Conservation (phyloP, 2,329 filamentous ascomycete genomes). For the Penicillium brevicompactum region DNA sequence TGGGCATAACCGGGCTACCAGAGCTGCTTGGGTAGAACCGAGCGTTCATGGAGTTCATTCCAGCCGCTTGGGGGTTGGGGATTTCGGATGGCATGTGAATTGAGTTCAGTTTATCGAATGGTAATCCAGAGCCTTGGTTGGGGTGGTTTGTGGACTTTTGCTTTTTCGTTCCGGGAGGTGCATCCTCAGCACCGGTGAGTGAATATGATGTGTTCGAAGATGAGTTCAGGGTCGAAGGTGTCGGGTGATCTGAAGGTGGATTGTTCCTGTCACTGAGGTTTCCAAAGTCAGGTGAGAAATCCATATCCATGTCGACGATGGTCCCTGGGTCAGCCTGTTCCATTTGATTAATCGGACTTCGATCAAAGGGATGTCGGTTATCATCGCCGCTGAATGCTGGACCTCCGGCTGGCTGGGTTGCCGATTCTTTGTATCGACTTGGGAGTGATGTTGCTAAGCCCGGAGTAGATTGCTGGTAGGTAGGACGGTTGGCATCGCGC, state of each 20-base stretch:
- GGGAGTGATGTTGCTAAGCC: slow-evolving; percentile 26
- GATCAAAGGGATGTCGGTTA: slow-evolving; percentile 10
- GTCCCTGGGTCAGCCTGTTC: slow-evolving; percentile 1
- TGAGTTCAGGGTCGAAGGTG: slow-evolving; percentile 39
- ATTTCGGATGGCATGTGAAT: slow-evolving; percentile 14
- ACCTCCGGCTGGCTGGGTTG: neutral
- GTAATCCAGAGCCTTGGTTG: slow-evolving; percentile 11
- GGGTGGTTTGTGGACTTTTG: slow-evolving; percentile 17
- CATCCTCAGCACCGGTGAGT: slow-evolving; percentile 30
- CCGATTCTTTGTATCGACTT: slow-evolving; percentile 24
- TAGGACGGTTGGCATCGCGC: slow-evolving; percentile 1
- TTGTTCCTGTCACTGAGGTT: slow-evolving; percentile 30
- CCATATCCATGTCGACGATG: slow-evolving; percentile 32
- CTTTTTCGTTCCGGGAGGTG: slow-evolving; percentile 27
- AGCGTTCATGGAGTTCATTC: slow-evolving; percentile 17
- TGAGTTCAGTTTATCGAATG: slow-evolving; percentile 19
- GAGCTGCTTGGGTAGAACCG: slow-evolving; percentile 19
- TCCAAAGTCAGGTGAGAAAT: slow-evolving; percentile 33
- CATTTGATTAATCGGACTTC: neutral
- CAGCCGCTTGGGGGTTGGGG: slow-evolving; percentile 17
- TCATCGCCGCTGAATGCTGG: slow-evolving; percentile 1
- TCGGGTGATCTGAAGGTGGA: slow-evolving; percentile 38
- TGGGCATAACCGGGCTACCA: slow-evolving; percentile 16
- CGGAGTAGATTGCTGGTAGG: slow-evolving; percentile 4
- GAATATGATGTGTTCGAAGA: slow-evolving; percentile 41